Percentiles rank a stretch among this genome's conserved stretches.
Evolutionary conservation across 2,329 filamentous ascomycete genomes (phyloP).

Genomic region (Hypomyces perniciosus): DNA sequence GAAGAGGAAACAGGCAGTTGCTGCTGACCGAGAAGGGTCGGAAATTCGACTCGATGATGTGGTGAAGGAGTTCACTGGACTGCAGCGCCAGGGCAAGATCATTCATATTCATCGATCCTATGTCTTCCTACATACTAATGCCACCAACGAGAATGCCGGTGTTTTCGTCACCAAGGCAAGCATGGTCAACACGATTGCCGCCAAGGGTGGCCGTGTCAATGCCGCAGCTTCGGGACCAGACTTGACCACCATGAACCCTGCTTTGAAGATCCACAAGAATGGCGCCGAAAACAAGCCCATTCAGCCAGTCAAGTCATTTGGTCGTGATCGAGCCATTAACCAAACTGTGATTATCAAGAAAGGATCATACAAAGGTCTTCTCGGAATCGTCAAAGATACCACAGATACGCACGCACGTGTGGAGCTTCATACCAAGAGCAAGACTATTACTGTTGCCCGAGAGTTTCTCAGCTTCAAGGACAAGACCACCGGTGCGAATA

Average conservation of each 20-base stretch:
- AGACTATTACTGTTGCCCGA: constrained; percentile 79
- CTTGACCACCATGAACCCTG: constrained; percentile 86
- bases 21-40: constrained; percentile 86
- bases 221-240: constrained; percentile 61
- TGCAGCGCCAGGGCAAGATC: constrained; percentile 80
- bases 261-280: constrained; percentile 64
- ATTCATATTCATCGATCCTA: constrained; percentile 92
- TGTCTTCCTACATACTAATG: constrained; percentile 81
- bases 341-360: constrained; percentile 86
- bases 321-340: constrained; percentile 77
- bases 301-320: constrained; percentile 69
- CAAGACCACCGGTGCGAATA: constrained; percentile 68
- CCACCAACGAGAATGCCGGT: constrained; percentile 77
- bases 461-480: constrained; percentile 82
- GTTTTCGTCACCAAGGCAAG: constrained; percentile 82
- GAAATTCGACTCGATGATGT: constrained; percentile 90
- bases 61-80: constrained; percentile 82
- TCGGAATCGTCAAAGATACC: constrained; percentile 94
- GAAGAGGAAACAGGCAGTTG: constrained; percentile 75
- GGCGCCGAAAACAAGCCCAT: constrained; percentile 41
- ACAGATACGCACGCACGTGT: constrained; percentile 81
- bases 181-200: constrained; percentile 86
- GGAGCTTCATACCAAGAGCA: constrained; percentile 90
- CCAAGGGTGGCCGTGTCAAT: constrained; percentile 78
- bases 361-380: constrained; percentile 83